These are phyloP conservation scores for Talaromyces borbonicus DNA, from an alignment of 495 filamentous ascomycete species.

Conservation along the genomic window DNA sequence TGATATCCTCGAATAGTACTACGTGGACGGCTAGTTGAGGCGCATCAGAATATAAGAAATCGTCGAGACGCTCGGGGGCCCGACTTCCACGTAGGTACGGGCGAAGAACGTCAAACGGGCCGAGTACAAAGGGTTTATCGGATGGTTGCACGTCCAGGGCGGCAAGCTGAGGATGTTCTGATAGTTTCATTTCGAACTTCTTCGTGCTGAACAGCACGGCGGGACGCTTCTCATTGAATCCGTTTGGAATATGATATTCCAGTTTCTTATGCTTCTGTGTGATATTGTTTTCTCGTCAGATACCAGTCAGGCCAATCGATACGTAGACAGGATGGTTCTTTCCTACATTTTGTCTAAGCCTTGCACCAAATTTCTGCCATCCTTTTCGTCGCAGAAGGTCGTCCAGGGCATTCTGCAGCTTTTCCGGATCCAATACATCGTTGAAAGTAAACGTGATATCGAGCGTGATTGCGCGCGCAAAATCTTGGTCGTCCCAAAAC, in stretches of 20 bases:
- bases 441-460: constrained; percentile 30
- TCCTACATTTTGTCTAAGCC: constrained; percentile 28
- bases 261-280: constrained; percentile 16
- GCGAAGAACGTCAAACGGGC: not conserved
- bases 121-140: constrained; percentile 2
- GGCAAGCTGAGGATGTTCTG: constrained; percentile 19
- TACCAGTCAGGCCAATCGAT: too few species aligned
- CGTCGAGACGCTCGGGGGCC: constrained; percentile 16
- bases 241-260: constrained; percentile 33
- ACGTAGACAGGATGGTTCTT: too few species aligned
- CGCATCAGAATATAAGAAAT: constrained; percentile 29
- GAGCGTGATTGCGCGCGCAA: constrained; percentile 6
- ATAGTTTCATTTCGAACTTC: constrained; percentile 14
- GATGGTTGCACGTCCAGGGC: constrained; percentile 18
- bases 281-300: too few species aligned
- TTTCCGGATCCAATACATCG: constrained; percentile 35
- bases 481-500: not conserved
- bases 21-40: constrained; percentile 40
- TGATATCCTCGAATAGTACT: constrained; percentile 37
- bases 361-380: constrained; percentile 37
- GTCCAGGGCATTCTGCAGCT: constrained; percentile 26
- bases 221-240: constrained; percentile 23
- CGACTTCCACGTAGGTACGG: not conserved
- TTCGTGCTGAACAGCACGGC: constrained; percentile 23
- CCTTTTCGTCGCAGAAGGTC: constrained; percentile 24